Evolutionary conservation across 2,329 filamentous ascomycete genomes (phyloP).

Genomic region (Zasmidium citrigriseum): DNA sequence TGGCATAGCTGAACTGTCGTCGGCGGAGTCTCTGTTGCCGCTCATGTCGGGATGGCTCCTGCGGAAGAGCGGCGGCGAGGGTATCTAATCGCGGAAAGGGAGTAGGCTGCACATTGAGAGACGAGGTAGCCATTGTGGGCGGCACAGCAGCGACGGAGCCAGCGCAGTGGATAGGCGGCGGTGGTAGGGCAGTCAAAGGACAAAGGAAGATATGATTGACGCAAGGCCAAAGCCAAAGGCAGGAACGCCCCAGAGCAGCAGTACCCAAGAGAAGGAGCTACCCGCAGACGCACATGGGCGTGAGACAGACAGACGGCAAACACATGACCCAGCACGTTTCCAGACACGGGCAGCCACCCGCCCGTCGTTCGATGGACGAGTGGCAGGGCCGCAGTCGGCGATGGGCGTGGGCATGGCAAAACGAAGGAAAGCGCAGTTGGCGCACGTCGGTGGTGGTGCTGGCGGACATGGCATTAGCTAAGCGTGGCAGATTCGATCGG

Average conservation of each 20-base stretch:
- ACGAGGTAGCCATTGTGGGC: conserved; percentile 9
- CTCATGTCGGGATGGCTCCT: background rate
- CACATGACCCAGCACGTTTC: background rate
- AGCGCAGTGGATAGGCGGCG: background rate
- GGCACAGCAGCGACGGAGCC: background rate
- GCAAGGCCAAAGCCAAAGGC: background rate
- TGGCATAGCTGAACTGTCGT: conserved; percentile 8
- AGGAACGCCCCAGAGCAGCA: background rate
- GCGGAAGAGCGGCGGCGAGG: background rate
- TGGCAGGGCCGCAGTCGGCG: background rate
- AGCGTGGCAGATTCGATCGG: background rate
- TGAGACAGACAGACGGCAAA: background rate
- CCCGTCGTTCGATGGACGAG: background rate
- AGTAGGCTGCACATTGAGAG: conserved; percentile 5
- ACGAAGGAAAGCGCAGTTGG: background rate
- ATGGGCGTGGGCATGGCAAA: background rate
- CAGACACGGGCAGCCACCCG: background rate
- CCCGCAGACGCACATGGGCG: background rate
- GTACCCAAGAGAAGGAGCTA: no score
- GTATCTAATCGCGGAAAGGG: conserved; percentile 17
- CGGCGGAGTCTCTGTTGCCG: background rate
- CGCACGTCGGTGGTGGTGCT: background rate
- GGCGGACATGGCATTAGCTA: background rate
- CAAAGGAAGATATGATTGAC: background rate
- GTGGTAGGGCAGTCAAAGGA: background rate